These are phyloP conservation scores for Dioszegia aurantiaca DNA, from an alignment of 768 basidiomycete species.

Conservation along the genomic window DNA sequence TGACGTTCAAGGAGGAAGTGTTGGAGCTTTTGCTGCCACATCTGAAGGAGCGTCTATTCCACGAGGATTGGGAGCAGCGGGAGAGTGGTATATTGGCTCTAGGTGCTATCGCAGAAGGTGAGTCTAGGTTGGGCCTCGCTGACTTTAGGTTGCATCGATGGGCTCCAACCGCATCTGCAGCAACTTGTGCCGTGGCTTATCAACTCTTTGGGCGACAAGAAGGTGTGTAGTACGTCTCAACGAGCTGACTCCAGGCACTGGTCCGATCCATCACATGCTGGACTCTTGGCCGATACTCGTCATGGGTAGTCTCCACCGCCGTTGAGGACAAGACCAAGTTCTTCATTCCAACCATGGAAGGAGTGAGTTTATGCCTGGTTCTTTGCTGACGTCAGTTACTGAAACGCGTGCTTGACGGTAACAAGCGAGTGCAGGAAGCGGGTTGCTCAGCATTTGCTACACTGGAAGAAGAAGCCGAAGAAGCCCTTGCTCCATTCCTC, in stretches of 20 bases:
- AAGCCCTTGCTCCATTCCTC: slow-evolving; percentile 83
- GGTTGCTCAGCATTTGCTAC: slow-evolving; percentile 99
- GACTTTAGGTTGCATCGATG: slow-evolving; percentile 83
- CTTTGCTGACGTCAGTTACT: slow-evolving; percentile 63
- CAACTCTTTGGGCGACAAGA: slow-evolving; percentile 81
- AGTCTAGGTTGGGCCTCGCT: slow-evolving; percentile 30
- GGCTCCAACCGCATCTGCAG: slow-evolving; percentile 90
- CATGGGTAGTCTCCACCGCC: slow-evolving; percentile 78
- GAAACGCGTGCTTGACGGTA: slow-evolving; percentile 94
- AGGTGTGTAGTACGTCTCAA: slow-evolving; percentile 59
- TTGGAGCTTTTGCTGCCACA: slow-evolving; percentile 82
- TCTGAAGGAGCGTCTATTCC: slow-evolving; percentile 91
- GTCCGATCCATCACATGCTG: slow-evolving; percentile 98
- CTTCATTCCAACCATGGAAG: slow-evolving; percentile 98
- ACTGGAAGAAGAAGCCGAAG: slow-evolving; percentile 92
- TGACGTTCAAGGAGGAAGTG: slow-evolving; percentile 84
- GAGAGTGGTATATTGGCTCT: slow-evolving; percentile 94
- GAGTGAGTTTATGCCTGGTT: slow-evolving; percentile 59
- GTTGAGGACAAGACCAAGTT: slow-evolving; percentile 80
- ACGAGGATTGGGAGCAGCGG: slow-evolving; percentile 82
- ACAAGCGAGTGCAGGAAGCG: slow-evolving; percentile 98
- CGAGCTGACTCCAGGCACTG: slow-evolving; percentile 63
- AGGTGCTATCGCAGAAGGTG: slow-evolving; percentile 98
- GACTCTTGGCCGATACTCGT: slow-evolving; percentile 98
- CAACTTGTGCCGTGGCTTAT: slow-evolving; percentile 90